These are phyloP conservation scores for Ulota crispa DNA, from an alignment of 225 moss, liverwort and hornwort species.

Conservation along the genomic window DNA sequence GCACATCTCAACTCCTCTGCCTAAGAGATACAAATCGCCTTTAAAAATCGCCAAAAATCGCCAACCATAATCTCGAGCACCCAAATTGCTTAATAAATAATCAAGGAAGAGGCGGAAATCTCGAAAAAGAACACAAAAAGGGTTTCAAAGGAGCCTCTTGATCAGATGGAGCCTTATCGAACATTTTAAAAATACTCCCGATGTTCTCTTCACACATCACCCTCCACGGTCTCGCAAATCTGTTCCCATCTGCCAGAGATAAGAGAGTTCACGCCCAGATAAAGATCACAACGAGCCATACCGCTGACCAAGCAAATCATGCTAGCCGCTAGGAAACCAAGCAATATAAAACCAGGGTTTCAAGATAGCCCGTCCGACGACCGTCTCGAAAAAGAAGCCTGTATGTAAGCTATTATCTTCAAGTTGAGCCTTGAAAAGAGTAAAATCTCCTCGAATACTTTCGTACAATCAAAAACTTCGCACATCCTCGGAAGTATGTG, in stretches of 20 bases:
- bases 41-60: no score
- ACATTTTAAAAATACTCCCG: background rate
- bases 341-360: background rate
- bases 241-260: background rate
- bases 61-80: background rate
- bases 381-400: no score
- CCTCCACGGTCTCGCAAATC: background rate
- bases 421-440: background rate
- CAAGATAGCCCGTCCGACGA: background rate
- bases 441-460: background rate
- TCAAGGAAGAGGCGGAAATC: background rate
- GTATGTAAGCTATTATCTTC: background rate
- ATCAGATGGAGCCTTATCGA: background rate
- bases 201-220: background rate
- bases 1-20: background rate
- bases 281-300: background rate
- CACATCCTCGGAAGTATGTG: background rate
- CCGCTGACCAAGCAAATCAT: no score
- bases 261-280: background rate
- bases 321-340: background rate
- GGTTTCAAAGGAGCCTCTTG: constrained; percentile 8
- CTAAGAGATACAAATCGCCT: background rate
- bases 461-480: background rate
- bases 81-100: background rate
- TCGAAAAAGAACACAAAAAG: background rate